Base-by-base conservation (phyloP, 352 stramenopile species). In the Pythium volutum region DNA sequence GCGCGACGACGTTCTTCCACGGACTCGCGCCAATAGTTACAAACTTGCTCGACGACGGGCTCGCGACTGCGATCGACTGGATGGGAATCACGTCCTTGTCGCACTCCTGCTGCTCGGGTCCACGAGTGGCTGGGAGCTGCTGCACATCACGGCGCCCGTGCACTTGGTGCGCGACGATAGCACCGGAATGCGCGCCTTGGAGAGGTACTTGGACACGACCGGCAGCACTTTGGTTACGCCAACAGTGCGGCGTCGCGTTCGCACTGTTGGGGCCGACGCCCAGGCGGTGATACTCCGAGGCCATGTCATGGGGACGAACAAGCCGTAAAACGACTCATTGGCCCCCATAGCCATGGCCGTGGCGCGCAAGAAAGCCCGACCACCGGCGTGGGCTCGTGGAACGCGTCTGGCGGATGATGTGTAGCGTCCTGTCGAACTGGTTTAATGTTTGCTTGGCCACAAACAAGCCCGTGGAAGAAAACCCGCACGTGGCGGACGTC, bases 1-100 rank as follows among this genome's bases (percentile, higher is more conserved):
- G 96, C 6, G 85, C 91, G 6, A 95, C 81, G 3, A 91, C 87
- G 47, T 97, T 97, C 31, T 95, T 89, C 79, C 88, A 95, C 22
- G 88, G 89, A 14, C 91, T 69, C 5, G 88, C 87, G 59, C 97
- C 91, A 22, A 97, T 89, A 55, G 97, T 97, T 31, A 94, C 82
- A 26, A 96, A 71, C 42, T 85, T 89, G 15, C 62, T 88, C 16
- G 83, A 92, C 23, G 80, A 91, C 22, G 82, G 81, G 26, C 94
- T 93, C 11, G 82, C 66, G 0, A 83, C 84, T 18, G 84, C 73
- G 50, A 95, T 92, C 2, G 81, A 81, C 47, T 93, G 82, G 49
- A 95, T 91, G 29, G 94, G 66, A 43, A 85, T 81, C 38, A 96
- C 83, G 43, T 97, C 88, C 54, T 89, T 89, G 48, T 90, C 81